Base-by-base conservation (phyloP, 1,284 basidiomycete genomes). In the Serendipita sp. region DNA sequence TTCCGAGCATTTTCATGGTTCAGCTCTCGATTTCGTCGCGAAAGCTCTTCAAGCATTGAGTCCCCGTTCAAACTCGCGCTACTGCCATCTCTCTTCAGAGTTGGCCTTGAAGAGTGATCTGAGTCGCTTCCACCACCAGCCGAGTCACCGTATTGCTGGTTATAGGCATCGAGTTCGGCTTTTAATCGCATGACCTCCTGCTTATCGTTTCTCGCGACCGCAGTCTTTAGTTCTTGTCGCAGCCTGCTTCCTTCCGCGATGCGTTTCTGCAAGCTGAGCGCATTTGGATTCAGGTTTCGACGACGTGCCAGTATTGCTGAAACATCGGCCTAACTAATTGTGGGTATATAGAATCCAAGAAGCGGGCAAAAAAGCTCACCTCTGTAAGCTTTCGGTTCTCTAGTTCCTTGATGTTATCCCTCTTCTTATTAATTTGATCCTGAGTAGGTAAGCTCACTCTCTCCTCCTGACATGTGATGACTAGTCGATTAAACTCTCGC, bases 1-100 rank as follows among this genome's bases (percentile, higher is more conserved):
- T 82, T 83, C 60, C 87, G 78, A 65, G 93, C 83, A 1, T 82
- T 80, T 68, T 92, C 91, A 65, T 84, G 69, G 65, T 94, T 95
- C 55, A 85, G 83, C 67, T 80, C 82, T 47, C 90, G 80, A 71
- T 97, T 95, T 61, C 91, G 82, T 73, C 93, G 91, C 71, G 94
- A 95, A 65, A 96, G 86, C 70, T 77, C 83, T 17, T 86, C 82
- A 35, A 94, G 78, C 67, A 82, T 74, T 64, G 84, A 83, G 49
- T 75, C 76, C 66, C 75, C 73, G 3, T 76, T 72, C 63, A 77
- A 76, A 64, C 69, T 55, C 73, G 74, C 41, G 5, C 29, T 17
- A 12, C 41, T 17, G n/a, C 35, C 35, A 22, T 61, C 44, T 5
- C 34, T 15, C 60, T 60, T 42, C 35, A 38, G 22, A 34, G 29